Evolutionary conservation across 306 rosid species (phyloP).

Genomic region (Glycyrrhiza uralensis): DNA sequence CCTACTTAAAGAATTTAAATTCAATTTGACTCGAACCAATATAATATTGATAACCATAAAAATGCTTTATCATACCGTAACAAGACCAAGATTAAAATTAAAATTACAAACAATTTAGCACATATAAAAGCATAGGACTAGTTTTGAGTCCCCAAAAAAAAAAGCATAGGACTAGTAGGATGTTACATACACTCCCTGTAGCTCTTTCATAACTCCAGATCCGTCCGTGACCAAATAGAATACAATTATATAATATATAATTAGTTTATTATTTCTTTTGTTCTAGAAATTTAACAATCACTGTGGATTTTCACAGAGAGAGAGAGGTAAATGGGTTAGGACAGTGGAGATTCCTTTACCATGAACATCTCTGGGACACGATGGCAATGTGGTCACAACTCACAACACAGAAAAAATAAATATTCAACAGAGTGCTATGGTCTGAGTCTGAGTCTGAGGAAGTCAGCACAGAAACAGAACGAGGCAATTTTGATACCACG

Average conservation of each 20-base stretch:
- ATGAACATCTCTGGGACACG: neutral
- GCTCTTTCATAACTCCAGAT: too few species aligned
- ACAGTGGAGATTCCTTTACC: constrained; percentile 7
- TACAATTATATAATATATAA: too few species aligned
- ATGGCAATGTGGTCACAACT: neutral
- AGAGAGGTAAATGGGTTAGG: neutral
- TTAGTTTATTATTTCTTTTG: neutral
- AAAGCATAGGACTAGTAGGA: too few species aligned
- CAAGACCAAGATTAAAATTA: neutral
- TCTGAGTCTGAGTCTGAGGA: neutral
- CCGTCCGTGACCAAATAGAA: neutral
- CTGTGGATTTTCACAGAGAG: neutral
- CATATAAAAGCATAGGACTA: too few species aligned
- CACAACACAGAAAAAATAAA: neutral
- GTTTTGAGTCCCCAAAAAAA: too few species aligned
- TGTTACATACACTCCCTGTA: too few species aligned
- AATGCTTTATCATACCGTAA: too few species aligned
- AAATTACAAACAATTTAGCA: neutral
- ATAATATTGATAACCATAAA: too few species aligned
- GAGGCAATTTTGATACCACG: constrained; percentile 20
- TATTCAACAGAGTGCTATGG: neutral
- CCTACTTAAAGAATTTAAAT: too few species aligned
- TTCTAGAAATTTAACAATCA: neutral
- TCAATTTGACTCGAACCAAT: too few species aligned
- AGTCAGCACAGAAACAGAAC: constrained; percentile 27